phyloP scores from a whole-genome alignment of 2,329 filamentous ascomycete species.

The Colletotrichum cereale region DNA sequence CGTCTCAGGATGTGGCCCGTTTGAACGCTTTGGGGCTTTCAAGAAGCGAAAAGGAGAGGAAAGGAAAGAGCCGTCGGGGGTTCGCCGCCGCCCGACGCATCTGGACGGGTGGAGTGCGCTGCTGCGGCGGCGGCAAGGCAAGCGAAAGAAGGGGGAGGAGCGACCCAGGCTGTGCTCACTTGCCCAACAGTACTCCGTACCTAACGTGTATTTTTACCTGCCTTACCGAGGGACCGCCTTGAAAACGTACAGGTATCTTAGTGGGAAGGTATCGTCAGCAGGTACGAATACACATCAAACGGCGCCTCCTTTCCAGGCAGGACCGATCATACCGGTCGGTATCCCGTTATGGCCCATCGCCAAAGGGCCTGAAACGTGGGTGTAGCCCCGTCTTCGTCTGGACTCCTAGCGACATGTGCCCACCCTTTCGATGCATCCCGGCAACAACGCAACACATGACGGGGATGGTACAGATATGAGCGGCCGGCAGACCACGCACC shows the following conservation, averaged over 20 bases:
- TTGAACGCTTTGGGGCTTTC: conserved; percentile 3
- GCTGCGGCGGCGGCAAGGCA: background rate
- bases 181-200: background rate
- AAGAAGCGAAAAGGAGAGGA: background rate
- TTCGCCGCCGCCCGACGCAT: conserved; percentile 23
- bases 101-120: background rate
- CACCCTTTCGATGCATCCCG: conserved; percentile 9
- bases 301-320: background rate
- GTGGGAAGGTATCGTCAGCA: no score
- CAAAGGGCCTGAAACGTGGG: conserved; percentile 32
- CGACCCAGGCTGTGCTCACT: background rate
- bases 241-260: no score
- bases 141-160: background rate
- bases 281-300: background rate
- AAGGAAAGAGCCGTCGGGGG: conserved; percentile 30
- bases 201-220: no score
- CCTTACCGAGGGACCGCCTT: no score
- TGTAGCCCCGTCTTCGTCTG: conserved; percentile 37
- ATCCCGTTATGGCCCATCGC: conserved; percentile 20
- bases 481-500: conserved; percentile 9
- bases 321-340: background rate
- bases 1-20: conserved; percentile 35
- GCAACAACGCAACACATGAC: background rate
- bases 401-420: conserved; percentile 31
- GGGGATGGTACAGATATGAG: background rate